phyloP scores from a whole-genome alignment of 1,284 basidiomycete genomes.

The Ceratobasidium sp. region DNA sequence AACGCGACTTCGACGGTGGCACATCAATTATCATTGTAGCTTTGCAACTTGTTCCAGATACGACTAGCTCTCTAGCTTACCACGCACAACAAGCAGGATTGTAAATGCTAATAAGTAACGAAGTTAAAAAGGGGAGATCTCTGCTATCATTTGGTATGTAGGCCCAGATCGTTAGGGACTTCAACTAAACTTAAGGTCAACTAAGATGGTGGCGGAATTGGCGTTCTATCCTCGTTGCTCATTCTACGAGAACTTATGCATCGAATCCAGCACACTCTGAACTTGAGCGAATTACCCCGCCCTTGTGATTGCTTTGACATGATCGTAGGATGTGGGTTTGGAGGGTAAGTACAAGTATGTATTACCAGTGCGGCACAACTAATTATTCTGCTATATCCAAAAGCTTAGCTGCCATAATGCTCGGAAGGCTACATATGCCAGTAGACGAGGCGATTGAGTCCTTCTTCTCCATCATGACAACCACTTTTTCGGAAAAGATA shows the following conservation, averaged over 20 bases:
- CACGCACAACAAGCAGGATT: too few species aligned
- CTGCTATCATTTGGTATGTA: too few species aligned
- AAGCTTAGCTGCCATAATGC: conserved; percentile 56
- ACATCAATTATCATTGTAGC: too few species aligned
- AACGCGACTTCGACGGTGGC: too few species aligned
- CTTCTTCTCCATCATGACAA: conserved; percentile 8
- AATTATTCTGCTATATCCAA: background rate
- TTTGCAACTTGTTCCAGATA: too few species aligned
- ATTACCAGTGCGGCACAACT: background rate
- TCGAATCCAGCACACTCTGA: background rate
- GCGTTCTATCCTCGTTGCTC: conserved; percentile 28
- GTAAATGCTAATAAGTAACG: too few species aligned
- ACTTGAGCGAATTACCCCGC: conserved; percentile 8
- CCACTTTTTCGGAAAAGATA: conserved; percentile 28
- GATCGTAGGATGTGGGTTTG: conserved; percentile 2
- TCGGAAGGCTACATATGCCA: conserved; percentile 55
- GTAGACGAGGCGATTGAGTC: conserved; percentile 50
- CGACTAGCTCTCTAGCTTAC: too few species aligned
- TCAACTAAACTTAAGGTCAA: background rate
- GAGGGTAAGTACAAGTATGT: conserved; percentile 6
- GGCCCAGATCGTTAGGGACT: too few species aligned
- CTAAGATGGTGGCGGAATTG: conserved; percentile 44
- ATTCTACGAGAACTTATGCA: conserved; percentile 44
- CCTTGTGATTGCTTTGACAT: conserved; percentile 49
- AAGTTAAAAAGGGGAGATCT: too few species aligned